Evolutionary conservation across 495 filamentous ascomycete species (phyloP), one percentile per base, ranked within the genome.

Genomic region (Xylaria nigripes): DNA sequence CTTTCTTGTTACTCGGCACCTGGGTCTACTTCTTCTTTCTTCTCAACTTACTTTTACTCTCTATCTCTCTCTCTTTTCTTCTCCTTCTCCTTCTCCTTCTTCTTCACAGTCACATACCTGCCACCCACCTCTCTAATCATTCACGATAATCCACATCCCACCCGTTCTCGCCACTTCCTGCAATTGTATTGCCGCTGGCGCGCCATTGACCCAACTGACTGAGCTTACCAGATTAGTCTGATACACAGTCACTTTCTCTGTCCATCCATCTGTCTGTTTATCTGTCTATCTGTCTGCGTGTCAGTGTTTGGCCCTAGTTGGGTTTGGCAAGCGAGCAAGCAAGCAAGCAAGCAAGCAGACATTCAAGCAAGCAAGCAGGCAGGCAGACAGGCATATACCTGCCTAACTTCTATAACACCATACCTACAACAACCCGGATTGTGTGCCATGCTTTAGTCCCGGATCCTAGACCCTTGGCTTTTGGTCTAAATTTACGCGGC

Each of bases 401-500:
- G 47, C 51, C 51, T 48, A 45, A 54, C 44, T 23, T 48, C 23
- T 54, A 42, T 48, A 48, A 48, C 21, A 42, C 51, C 43, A 45
- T 44, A 45, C 32, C 43, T 23, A 50, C 36, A 50, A 54, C 30
- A 45, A 23, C 27, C 40, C n/a, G 23, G 30, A 2, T 54, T 29
- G 38, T 24, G 21, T 54, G 45, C 43, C 51, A 32, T 54, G 51
- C 51, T 40, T 16, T 40, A n/a, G 36, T 50, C 34, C 43, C 44
- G 51, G 51, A 54, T 47, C 29, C 51, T 42, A 38, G 51, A 54
- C 38, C 44, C 51, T 48, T 42, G 51, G 41, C 22, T 45, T 22
- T 54, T 43, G 43, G 51, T 47, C 43, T 47, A 54, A n/a, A 54
- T 54, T 54, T 29, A 36, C 50, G 46, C 43, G 21, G 32, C 42